Base-by-base conservation (phyloP, 1,284 basidiomycete species). In the Rhizopogon parksii region DNA sequence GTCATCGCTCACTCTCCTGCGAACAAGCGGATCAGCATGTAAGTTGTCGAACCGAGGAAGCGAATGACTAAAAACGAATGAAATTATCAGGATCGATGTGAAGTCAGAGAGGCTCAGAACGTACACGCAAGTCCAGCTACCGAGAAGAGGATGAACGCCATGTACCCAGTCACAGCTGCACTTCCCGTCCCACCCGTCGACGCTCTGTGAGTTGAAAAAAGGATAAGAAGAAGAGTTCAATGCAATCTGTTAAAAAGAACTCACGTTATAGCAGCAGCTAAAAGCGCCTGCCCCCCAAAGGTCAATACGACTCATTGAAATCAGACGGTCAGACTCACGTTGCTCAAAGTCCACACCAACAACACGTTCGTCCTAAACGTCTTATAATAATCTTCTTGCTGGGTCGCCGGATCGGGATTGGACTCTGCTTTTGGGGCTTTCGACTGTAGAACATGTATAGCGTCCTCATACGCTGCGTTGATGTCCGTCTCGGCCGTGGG, bases 351-450 rank as follows among this genome's bases (percentile, higher is more conserved):
- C 91, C 91, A 95, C 11, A 82, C 79, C 56, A 93, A 69, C 56
- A 94, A 67, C 1, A 92, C 83, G 75, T 95, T 95, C 2, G 93
- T 95, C 58, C 93, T 79, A 69, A 95, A 92, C 30, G 78, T 81
- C 62, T 83, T 75, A 67, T 95, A 95, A 66, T 90, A 93, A 71
- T 96, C 94, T 65, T 94, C 91, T 67, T 93, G 86, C 57, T 80
- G 70, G 24, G 86, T 89, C 56, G 76, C 71, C n/a, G 70, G 65
- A 64, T 91, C 84, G 0, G 76, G 75, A 54, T 78, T 83, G 34
- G 71, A 62, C 40, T 85, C 83, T 48, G 71, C 76, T 64, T 88
- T 88, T 0, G 85, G 87, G 34, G 88, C 76, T 68, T 91, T 91
- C 46, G 72, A 80, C 27, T 78, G 77, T 47, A 95, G 67, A 9